A percentile compares a stretch with the other conserved stretches of the same genome.
Evolutionary conservation across 2,329 filamentous ascomycete species (phyloP).

Genomic region (Mycocentrospora acerina): DNA sequence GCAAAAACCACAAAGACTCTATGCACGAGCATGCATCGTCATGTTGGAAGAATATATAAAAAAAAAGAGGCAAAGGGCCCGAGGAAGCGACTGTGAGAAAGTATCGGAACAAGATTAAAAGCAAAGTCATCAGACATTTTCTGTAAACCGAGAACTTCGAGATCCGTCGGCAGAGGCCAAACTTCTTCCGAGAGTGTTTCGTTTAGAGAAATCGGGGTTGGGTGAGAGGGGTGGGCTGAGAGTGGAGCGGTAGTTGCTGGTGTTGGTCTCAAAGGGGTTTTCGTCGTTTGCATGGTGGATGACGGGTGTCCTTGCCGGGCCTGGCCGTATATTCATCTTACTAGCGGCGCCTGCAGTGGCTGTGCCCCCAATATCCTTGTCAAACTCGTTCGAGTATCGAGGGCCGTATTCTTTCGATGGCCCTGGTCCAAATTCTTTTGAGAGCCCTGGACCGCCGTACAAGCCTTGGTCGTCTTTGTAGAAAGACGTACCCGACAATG

Average conservation of each 20-base stretch:
- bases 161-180: conserved; percentile 50
- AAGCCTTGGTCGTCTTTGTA: conserved; percentile 49
- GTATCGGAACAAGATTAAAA: conserved; percentile 11
- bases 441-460: conserved; percentile 41
- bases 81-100: conserved; percentile 27
- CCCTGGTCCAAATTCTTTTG: conserved; percentile 15
- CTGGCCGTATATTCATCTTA: conserved; percentile 44
- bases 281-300: conserved; percentile 49
- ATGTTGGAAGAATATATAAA: no score
- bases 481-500: conserved; percentile 44
- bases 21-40: conserved; percentile 30
- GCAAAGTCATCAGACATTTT: conserved; percentile 45
- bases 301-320: conserved; percentile 65
- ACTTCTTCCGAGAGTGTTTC: conserved; percentile 44
- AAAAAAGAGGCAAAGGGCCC: conserved; percentile 14
- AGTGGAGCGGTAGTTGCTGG: conserved; percentile 8
- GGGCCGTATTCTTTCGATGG: not conserved
- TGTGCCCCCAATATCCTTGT: conserved; percentile 31
- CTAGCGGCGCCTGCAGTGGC: conserved; percentile 22
- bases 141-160: conserved; percentile 49
- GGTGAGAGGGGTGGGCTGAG: conserved; percentile 45
- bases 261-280: conserved; percentile 25
- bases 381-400: conserved; percentile 21
- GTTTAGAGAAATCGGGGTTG: conserved; percentile 28
- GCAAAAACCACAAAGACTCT: conserved; percentile 13